A percentile compares a stretch with the other conserved stretches of the same genome.
phyloP scores from a whole-genome alignment of 495 filamentous ascomycete genomes.

The Pseudevernia furfuracea region DNA sequence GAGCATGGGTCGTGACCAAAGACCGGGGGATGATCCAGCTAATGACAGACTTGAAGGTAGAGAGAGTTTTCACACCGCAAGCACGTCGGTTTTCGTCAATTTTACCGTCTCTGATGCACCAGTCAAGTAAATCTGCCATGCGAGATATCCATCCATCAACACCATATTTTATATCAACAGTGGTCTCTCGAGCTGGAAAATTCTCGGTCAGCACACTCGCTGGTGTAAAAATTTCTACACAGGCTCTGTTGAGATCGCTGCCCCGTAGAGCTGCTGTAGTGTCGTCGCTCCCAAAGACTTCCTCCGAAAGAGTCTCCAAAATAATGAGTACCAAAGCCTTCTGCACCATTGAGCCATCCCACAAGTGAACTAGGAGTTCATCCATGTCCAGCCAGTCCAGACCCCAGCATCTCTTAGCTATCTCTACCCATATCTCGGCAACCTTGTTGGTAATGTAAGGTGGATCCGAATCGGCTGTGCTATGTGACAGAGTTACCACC shows the following conservation, averaged over 20 bases:
- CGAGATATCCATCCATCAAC: slow-evolving; percentile 81
- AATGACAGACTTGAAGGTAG: slow-evolving; percentile 65
- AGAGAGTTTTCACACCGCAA: slow-evolving; percentile 65
- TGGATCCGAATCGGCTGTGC: slow-evolving; percentile 65
- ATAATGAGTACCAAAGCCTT: slow-evolving; percentile 75
- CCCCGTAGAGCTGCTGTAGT: slow-evolving; percentile 73
- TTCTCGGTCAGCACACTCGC: slow-evolving; percentile 61
- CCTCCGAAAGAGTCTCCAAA: slow-evolving; percentile 89
- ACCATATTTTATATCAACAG: slow-evolving; percentile 58
- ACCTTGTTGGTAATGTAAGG: slow-evolving; percentile 85
- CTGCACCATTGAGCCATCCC: slow-evolving; percentile 64
- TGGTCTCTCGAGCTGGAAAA: slow-evolving; percentile 59
- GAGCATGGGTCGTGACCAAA: slow-evolving; percentile 58
- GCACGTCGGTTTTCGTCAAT: slow-evolving; percentile 54
- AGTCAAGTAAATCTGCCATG: slow-evolving; percentile 63
- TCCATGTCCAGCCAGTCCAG: slow-evolving; percentile 95
- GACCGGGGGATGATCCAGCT: slow-evolving; percentile 81
- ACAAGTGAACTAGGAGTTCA: slow-evolving; percentile 66
- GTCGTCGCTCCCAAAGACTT: slow-evolving; percentile 87
- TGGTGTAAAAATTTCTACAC: slow-evolving; percentile 89
- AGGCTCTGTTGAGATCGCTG: slow-evolving; percentile 72
- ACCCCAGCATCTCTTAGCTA: slow-evolving; percentile 89
- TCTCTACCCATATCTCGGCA: slow-evolving; percentile 88
- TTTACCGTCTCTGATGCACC: slow-evolving; percentile 60
- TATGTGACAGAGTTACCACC: slow-evolving; percentile 70